Evolutionary conservation across 148 eudicot species (phyloP), one percentile per base, ranked within the genome.

Genomic region (Heliosperma pusillum): DNA sequence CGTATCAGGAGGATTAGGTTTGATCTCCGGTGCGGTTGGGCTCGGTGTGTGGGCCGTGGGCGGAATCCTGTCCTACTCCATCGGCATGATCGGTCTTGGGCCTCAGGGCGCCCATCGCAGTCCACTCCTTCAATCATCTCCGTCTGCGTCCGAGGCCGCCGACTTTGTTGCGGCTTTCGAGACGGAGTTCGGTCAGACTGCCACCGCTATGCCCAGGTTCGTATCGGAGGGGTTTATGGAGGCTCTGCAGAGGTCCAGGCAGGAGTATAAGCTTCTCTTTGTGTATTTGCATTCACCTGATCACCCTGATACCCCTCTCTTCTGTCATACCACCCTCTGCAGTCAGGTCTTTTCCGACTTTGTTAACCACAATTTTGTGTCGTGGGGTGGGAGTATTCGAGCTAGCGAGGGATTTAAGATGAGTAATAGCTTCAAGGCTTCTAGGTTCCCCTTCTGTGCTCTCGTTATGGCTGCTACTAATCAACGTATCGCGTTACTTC

Each of bases 341-440:
- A 67, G 83, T 9, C 86, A 88, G 19, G 79, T 40, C 4, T 66
- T 94, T 44, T 61, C 86, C 0, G 89, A 81, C n/a, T 91, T 94
- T 80, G 80, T 94, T 27, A 91, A 94, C 33, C 90, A 88, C 84
- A 89, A 91, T 81, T 91, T 90, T 3, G 91, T 91, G 11, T 65
- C 84, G 2, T 94, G 98, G 97, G 96, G 93, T 58, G 98, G 88
- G 65, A 89, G 90, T 72, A 89, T 91, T 52, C 82, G 91, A 10
- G 83, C 90, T 19, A 85, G 86, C n/a, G 98, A 95, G 76, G 98
- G 98, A 11, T 95, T 92, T 66, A 95, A 95, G 88, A 95, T 95
- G 98, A 95, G 98, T 80, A 95, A 95, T 65, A 95, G 93, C 79
- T 86, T 95, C 86, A 95, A 95, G 83, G 98, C 96, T 0, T 95